Base-by-base conservation (phyloP, 768 basidiomycete genomes). In the Tylopilus subfusipes region DNA sequence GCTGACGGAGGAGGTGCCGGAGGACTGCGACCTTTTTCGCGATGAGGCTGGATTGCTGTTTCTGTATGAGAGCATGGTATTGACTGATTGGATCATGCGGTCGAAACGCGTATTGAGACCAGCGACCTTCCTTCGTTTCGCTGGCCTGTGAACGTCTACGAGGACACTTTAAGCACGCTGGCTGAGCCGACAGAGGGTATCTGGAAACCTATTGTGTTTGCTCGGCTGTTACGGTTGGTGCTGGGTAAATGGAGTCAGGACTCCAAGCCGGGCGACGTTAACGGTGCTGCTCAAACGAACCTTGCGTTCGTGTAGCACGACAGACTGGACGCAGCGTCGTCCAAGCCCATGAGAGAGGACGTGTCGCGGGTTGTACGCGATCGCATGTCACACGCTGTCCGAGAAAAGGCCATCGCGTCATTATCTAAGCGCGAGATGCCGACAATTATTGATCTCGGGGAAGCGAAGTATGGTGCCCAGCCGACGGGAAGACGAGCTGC, bases 21-120 rank as follows among this genome's bases (percentile, higher is more conserved):
- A 72, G 22, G 78, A 81, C 31, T 64, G 61, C 10, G 66, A 59
- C 38, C 74, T 72, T 27, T 62, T 67, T 31, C 73, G 72, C 48
- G 57, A 61, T 39, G 19, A 27, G 42, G 50, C 58, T 42, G 70
- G 61, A 47, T 54, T 63, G 33, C 25, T 52, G 43, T 42, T 61
- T 49, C 55, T 40, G 48, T 54, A 42, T 50, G 69, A 61, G 57
- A 70, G 65, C 38, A 72, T 64, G n/a, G 71, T 57, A 50, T 80
- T 76, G 72, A 86, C 81, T 3, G 79, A 75, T 48, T 81, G 75
- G 29, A 88, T 70, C 87, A 90, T 89, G 42, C 75, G 75, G 65
- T 89, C 86, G 59, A 82, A 86, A 36, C 79, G 79, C 31, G 76
- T 65, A 59, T 88, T 89, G 46, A 84, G 68, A 9, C 78, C 77